These are phyloP conservation scores for Cubamyces sp. DNA, from an alignment of 768 basidiomycete species.

Conservation along the genomic window DNA sequence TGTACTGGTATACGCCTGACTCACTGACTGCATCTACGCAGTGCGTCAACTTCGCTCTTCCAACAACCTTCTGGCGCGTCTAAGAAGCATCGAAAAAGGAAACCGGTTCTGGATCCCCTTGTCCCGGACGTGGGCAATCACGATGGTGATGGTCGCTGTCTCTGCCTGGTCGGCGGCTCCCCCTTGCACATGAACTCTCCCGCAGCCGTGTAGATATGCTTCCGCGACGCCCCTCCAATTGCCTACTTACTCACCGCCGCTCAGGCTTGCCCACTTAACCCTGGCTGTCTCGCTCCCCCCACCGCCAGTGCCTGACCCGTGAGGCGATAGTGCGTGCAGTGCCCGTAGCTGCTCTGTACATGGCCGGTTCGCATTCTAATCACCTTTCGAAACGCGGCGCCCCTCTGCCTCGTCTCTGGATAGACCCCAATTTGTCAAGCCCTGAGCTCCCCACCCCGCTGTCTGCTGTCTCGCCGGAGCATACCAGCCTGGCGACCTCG, in stretches of 20 bases:
- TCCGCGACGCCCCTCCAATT: neutral
- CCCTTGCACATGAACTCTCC: neutral
- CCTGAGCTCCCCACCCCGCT: conserved; percentile 23
- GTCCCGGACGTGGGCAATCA: conserved; percentile 14
- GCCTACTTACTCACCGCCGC: conserved; percentile 6
- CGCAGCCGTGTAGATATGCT: conserved; percentile 18
- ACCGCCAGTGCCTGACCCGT: neutral
- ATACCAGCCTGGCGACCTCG: conserved; percentile 20
- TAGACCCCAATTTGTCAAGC: conserved; percentile 24
- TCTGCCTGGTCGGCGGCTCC: neutral
- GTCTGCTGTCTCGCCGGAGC: conserved; percentile 20
- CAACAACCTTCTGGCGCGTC: neutral
- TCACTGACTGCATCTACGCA: neutral
- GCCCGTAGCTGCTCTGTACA: conserved; percentile 4
- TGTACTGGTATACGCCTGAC: too few relatives aligned
- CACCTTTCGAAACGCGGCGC: conserved; percentile 17
- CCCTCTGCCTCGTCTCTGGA: conserved; percentile 28
- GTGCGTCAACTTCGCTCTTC: neutral
- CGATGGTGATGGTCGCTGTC: conserved; percentile 26
- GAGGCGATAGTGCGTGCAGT: conserved; percentile 11
- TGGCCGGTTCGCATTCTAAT: conserved; percentile 17
- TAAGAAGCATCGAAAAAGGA: neutral
- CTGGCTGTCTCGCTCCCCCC: conserved; percentile 1
- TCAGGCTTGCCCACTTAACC: conserved; percentile 1
- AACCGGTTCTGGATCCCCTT: neutral